Conservation (phyloP, 768 basidiomycete genomes). For the Imleria badia region DNA sequence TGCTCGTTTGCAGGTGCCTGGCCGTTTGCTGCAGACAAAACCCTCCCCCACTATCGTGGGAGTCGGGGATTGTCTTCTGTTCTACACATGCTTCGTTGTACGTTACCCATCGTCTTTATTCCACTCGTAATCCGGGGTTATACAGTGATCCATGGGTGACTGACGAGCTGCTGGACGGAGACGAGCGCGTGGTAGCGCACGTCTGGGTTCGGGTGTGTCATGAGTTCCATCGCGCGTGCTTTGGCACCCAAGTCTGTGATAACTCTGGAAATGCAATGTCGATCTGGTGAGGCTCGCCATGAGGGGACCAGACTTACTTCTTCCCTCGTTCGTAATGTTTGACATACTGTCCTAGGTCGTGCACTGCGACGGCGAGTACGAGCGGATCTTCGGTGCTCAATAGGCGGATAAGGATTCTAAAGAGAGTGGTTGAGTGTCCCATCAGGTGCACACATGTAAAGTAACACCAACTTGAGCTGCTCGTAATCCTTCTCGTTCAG, state of each 20-base stretch:
- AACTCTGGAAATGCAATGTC: conserved; percentile 43
- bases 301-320: conserved; percentile 54
- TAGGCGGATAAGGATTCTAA: conserved; percentile 71
- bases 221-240: conserved; percentile 84
- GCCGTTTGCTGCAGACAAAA: too few species aligned
- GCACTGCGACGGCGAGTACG: conserved; percentile 88
- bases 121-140: conserved; percentile 13
- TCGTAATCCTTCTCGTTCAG: conserved; percentile 83
- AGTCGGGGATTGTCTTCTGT: conserved; percentile 10
- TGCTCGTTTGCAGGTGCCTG: too few species aligned
- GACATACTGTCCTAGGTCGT: conserved; percentile 93
- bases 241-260: conserved; percentile 88
- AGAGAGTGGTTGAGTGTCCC: background rate
- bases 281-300: background rate
- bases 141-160: conserved; percentile 75
- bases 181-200: conserved; percentile 91
- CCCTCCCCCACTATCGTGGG: too few species aligned
- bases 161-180: conserved; percentile 88
- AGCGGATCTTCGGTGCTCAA: conserved; percentile 66
- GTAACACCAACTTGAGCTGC: conserved; percentile 68
- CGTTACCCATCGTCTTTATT: background rate
- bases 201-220: conserved; percentile 85
- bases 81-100: conserved; percentile 5
- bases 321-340: conserved; percentile 90
- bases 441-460: background rate